These are phyloP conservation scores for Elongisporangium prolatum DNA, from an alignment of 352 stramenopile genomes.

Conservation along the genomic window DNA sequence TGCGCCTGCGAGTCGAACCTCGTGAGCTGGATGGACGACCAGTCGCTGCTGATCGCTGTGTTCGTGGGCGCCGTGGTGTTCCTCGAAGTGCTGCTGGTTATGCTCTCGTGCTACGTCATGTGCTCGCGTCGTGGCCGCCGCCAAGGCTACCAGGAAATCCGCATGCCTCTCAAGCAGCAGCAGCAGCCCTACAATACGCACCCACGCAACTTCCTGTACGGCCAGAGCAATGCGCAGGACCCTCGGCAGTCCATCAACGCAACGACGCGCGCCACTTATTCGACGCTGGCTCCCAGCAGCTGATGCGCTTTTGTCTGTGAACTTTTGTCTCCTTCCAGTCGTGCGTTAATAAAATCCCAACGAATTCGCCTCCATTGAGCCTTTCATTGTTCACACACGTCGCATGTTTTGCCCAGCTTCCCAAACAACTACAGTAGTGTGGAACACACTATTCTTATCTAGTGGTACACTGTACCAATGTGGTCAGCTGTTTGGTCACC, in stretches of 20 bases:
- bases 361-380: not conserved
- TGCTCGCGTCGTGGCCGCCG: constrained; percentile 60
- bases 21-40: constrained; percentile 77
- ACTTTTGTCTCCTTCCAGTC: not conserved
- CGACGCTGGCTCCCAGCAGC: not conserved
- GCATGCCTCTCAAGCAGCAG: constrained; percentile 70
- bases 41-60: constrained; percentile 68
- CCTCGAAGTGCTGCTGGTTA: constrained; percentile 76
- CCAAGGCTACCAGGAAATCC: constrained; percentile 80
- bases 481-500: not conserved
- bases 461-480: not conserved
- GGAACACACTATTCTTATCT: not conserved
- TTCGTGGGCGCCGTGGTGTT: constrained; percentile 78
- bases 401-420: not conserved
- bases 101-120: constrained; percentile 82
- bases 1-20: constrained; percentile 78
- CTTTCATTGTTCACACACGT: not conserved
- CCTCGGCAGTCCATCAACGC: constrained; percentile 37
- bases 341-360: not conserved
- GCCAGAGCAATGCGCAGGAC: constrained; percentile 14
- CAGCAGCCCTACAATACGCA: constrained; percentile 73
- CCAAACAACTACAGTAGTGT: not conserved
- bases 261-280: not conserved
- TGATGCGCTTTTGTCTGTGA: not conserved
- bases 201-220: constrained; percentile 70